Evolutionary conservation across 495 filamentous ascomycete species (phyloP), one percentile per base, ranked within the genome.

Genomic region (Margaritispora aquatica): DNA sequence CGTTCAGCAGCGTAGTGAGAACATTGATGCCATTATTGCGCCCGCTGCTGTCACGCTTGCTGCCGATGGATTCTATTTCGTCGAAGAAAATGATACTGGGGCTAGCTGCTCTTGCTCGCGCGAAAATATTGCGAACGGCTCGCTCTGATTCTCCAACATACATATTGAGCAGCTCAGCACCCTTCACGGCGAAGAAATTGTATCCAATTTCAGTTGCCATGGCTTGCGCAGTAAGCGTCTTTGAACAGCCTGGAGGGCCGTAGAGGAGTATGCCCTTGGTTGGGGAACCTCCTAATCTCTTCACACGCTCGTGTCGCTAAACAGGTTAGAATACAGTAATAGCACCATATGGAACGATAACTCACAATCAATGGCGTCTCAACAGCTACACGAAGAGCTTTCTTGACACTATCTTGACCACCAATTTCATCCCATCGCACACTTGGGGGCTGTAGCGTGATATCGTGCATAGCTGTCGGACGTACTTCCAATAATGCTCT

Each of bases 21-120:
- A 96, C 88, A 71, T 96, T 94, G 21, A 96, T 77, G 7, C 82
- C 79, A 26, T 72, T 77, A 21, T 72, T 67, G 23, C 81, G 76
- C 5, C 75, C 63, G 2, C 57, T 57, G 19, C 75, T 69, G 31
- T 84, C 79, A 22, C 91, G 81, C 60, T 84, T 83, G 10, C 86
- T 84, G n/a, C 85, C 92, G 58, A 98, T 92, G 4, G 91, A 85
- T 74, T 98, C 94, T 65, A 98, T 95, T 70, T 98, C 94, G 70
- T 98, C 94, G 67, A 98, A 97, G 77, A 98, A 98, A 59, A 98
- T 91, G 69, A 98, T 93, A 69, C 88, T 90, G 2, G 94, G 94
- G 54, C 85, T 84, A 23, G 92, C 94, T 38, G 88, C 86, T 46
- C 90, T 80, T 1, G 94, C 94, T 62, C 91, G 90, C 52, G 86